These are phyloP conservation scores for Gloeopeniophorella convolvens DNA, from an alignment of 768 basidiomycete species.

Conservation along the genomic window DNA sequence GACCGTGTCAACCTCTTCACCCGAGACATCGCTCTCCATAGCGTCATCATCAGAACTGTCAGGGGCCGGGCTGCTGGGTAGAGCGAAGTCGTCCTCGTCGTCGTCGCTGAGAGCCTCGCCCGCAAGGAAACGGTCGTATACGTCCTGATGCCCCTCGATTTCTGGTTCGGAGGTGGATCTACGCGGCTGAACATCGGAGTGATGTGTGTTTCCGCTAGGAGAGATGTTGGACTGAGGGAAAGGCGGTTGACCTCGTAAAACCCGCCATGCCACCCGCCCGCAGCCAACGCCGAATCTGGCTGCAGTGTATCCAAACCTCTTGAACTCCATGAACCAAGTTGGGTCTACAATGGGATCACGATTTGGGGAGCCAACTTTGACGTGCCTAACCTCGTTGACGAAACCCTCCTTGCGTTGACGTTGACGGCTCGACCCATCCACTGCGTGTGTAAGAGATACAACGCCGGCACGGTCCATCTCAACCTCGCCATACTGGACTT, in stretches of 20 bases:
- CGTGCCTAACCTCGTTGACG: constrained; percentile 43
- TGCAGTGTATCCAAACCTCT: constrained; percentile 8
- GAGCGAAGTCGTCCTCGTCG: constrained; percentile 37
- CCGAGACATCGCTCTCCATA: background rate
- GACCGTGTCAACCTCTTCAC: constrained; percentile 31
- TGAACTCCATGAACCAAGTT: constrained; percentile 36
- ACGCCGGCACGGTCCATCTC: constrained; percentile 39
- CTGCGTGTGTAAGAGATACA: constrained; percentile 29
- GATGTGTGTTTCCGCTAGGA: background rate
- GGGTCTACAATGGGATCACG: constrained; percentile 36
- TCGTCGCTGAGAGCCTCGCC: constrained; percentile 51
- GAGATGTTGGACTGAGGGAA: background rate
- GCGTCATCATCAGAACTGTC: constrained; percentile 14
- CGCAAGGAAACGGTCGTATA: constrained; percentile 52
- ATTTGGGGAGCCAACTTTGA: constrained; percentile 32
- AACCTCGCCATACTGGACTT: constrained; percentile 29
- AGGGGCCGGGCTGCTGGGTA: constrained; percentile 4
- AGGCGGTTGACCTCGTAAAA: constrained; percentile 12
- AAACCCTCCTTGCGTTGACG: constrained; percentile 33
- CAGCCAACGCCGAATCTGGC: constrained; percentile 14
- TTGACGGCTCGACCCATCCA: constrained; percentile 25
- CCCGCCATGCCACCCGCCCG: constrained; percentile 8
- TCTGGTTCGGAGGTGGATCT: constrained; percentile 5
- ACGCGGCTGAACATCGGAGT: background rate
- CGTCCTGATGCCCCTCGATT: constrained; percentile 30